Evolutionary conservation across 148 eudicot species (phyloP).

Genomic region (Mesembryanthemum crystallinum): DNA sequence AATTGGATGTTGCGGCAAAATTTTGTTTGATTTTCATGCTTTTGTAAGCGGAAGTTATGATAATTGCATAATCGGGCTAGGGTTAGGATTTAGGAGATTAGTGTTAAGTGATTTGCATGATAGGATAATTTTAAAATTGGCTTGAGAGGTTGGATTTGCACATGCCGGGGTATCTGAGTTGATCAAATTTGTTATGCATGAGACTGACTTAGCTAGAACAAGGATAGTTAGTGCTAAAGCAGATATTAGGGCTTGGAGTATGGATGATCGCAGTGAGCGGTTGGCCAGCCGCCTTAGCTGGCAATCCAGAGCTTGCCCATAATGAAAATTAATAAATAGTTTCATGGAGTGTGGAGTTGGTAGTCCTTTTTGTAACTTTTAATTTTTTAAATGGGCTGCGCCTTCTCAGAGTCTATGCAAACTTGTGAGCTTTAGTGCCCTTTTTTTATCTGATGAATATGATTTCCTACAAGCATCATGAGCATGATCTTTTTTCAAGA

Average conservation of each 20-base stretch:
- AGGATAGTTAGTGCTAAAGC: not conserved
- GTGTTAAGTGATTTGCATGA: constrained; percentile 10
- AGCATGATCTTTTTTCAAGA: no score
- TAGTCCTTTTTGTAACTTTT: no score
- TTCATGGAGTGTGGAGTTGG: no score
- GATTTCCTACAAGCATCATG: not conserved
- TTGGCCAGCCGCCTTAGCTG: not conserved
- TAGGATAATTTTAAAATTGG: not conserved
- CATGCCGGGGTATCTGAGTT: not conserved
- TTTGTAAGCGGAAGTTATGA: not conserved
- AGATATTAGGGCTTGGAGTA: not conserved
- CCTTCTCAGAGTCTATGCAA: not conserved
- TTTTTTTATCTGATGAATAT: not conserved
- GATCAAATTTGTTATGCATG: not conserved
- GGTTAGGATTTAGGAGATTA: not conserved
- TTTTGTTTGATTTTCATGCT: not conserved
- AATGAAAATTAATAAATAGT: no score
- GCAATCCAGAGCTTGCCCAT: not conserved
- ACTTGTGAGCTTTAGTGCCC: not conserved
- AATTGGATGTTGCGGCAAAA: not conserved
- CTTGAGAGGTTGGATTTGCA: not conserved
- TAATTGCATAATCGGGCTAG: not conserved
- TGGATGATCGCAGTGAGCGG: not conserved
- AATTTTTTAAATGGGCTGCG: not conserved
- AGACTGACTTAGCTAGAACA: not conserved